Percentiles rank a stretch among this genome's conserved stretches.
These are phyloP conservation scores for Myriangium duriaei DNA, from an alignment of 2,329 filamentous ascomycete species.

Conservation along the genomic window DNA sequence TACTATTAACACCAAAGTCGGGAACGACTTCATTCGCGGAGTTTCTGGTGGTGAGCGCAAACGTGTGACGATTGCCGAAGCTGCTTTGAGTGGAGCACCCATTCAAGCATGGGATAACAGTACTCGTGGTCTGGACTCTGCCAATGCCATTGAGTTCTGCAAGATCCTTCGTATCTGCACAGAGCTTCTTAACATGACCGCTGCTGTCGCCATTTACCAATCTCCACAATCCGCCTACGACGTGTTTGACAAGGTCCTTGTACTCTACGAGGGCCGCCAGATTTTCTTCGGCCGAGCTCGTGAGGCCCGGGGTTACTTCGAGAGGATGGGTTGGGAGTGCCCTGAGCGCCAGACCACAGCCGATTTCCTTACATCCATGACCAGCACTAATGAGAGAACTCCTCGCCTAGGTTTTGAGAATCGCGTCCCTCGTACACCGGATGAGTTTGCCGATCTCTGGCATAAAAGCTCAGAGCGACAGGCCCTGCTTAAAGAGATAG, in stretches of 20 bases:
- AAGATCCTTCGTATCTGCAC: conserved; percentile 56
- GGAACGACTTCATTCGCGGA: conserved; percentile 63
- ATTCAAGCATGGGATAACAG: conserved; percentile 67
- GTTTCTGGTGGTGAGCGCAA: conserved; percentile 68
- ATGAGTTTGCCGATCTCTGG: conserved; percentile 41
- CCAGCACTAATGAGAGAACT: conserved; percentile 36
- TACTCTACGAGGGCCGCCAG: conserved; percentile 56
- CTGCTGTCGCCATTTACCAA: conserved; percentile 63
- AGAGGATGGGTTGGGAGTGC: conserved; percentile 59
- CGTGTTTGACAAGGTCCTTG: conserved; percentile 55
- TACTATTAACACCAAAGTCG: conserved; percentile 59
- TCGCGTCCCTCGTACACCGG: conserved; percentile 35
- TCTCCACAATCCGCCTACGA: conserved; percentile 57
- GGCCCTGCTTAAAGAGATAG: conserved; percentile 32
- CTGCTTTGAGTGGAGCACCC: conserved; percentile 49
- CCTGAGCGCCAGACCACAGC: conserved; percentile 59
- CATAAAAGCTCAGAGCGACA: conserved; percentile 39
- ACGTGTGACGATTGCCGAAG: conserved; percentile 72
- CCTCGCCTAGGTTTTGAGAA: conserved; percentile 32
- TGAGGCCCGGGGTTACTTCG: conserved; percentile 55
- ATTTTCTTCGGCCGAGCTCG: conserved; percentile 57
- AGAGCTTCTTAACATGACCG: conserved; percentile 53
- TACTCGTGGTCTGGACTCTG: conserved; percentile 60
- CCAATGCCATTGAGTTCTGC: conserved; percentile 64
- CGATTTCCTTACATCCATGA: conserved; percentile 69